A percentile compares a stretch with the other conserved stretches of the same genome.
Conservation (phyloP, 2,329 filamentous ascomycete species). For the Calonectria multiphialidica region DNA sequence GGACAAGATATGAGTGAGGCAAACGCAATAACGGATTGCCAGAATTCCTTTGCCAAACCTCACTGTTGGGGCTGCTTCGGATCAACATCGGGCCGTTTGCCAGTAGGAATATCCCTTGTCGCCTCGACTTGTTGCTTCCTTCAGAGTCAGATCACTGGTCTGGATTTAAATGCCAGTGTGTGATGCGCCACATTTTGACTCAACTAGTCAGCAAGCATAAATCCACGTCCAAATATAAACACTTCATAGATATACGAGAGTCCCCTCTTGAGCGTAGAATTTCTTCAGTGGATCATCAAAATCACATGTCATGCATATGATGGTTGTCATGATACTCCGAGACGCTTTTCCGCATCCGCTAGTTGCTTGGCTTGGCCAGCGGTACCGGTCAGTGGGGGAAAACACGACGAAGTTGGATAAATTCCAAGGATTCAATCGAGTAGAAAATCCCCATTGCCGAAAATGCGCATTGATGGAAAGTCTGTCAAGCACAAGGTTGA, state of each 20-base stretch:
- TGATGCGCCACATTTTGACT: too few species aligned
- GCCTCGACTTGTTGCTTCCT: too few species aligned
- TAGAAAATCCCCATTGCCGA: neutral
- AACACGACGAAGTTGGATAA: neutral
- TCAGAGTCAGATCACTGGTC: too few species aligned
- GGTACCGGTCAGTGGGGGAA: neutral
- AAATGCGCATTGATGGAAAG: neutral
- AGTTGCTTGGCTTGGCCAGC: neutral
- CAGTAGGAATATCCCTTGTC: too few species aligned
- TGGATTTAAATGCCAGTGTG: too few species aligned
- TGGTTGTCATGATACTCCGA: neutral
- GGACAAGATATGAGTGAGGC: neutral
- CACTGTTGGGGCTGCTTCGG: too few species aligned
- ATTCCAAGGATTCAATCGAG: neutral
- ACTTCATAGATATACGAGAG: neutral
- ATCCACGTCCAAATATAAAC: too few species aligned
- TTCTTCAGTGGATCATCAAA: neutral
- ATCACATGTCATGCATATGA: neutral
- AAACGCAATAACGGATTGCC: too few species aligned
- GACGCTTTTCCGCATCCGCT: neutral
- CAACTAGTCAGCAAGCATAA: too few species aligned
- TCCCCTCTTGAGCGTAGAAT: neutral
- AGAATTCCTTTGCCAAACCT: too few species aligned
- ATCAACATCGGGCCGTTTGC: neutral
- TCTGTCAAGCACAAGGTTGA: neutral